These are phyloP conservation scores for Parastagonospora avenae DNA, from an alignment of 2,329 filamentous ascomycete genomes.

Conservation along the genomic window DNA sequence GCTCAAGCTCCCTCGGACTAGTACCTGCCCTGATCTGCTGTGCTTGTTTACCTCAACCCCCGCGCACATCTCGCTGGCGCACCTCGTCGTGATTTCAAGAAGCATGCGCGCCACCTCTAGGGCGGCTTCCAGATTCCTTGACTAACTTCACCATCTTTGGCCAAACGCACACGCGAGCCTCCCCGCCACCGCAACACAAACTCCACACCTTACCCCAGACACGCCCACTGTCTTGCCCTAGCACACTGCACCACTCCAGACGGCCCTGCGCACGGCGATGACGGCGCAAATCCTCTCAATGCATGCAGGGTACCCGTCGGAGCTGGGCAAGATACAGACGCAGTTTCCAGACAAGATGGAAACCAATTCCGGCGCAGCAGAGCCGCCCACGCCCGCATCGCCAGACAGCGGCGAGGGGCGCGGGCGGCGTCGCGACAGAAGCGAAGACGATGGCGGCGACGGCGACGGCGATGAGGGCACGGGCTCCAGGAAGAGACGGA, in stretches of 20 bases:
- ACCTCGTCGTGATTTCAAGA: slow-evolving; percentile 10
- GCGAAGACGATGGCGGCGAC: slow-evolving; percentile 36
- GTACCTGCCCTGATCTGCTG: slow-evolving; percentile 13
- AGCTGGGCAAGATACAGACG: slow-evolving; percentile 41
- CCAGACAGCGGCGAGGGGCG: slow-evolving; percentile 42
- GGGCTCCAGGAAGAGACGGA: slow-evolving; percentile 61
- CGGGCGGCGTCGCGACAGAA: slow-evolving; percentile 46
- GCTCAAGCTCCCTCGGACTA: neutral
- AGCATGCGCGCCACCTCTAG: slow-evolving; percentile 24
- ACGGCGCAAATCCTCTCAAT: slow-evolving; percentile 47
- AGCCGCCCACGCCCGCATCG: slow-evolving; percentile 41
- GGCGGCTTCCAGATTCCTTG: slow-evolving; percentile 19
- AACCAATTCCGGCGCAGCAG: slow-evolving; percentile 27
- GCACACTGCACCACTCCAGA: slow-evolving; percentile 13
- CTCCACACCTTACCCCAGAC: slow-evolving; percentile 16
- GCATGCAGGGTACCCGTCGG: slow-evolving; percentile 44
- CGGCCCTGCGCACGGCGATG: slow-evolving; percentile 30
- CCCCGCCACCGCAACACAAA: slow-evolving; percentile 24
- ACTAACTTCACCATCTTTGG: slow-evolving; percentile 15
- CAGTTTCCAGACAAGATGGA: slow-evolving; percentile 45
- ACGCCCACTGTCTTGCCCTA: slow-evolving; percentile 16
- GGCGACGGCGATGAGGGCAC: slow-evolving; percentile 35
- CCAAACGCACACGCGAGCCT: slow-evolving; percentile 20
- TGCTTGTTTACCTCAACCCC: neutral
- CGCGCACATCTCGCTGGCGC: neutral